Evolutionary conservation across 176 grass and related monocot species (phyloP).

Genomic region (Dactylis glomerata): DNA sequence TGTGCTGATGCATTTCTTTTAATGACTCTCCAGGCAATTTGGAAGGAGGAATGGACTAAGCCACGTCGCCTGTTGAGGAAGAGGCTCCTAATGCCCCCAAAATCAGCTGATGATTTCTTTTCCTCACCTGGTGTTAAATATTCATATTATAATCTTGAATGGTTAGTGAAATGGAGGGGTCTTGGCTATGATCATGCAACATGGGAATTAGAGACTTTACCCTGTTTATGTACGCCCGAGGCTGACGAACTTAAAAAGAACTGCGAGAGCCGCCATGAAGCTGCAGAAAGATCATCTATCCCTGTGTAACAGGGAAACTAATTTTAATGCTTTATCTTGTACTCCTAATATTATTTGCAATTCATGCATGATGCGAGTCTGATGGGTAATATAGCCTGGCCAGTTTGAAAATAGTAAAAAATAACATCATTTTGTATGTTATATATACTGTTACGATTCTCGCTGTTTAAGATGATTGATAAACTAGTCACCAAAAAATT

Average conservation of each 20-base stretch:
- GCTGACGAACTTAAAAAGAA: conserved; percentile 49
- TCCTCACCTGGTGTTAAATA: conserved; percentile 23
- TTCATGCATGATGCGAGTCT: background rate
- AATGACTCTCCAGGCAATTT: conserved; percentile 45
- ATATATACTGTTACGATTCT: background rate
- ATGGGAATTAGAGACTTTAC: conserved; percentile 70
- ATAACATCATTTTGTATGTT: background rate
- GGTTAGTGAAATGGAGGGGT: conserved; percentile 87
- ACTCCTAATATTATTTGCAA: background rate
- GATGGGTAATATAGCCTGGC: background rate
- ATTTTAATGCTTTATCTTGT: conserved; percentile 7
- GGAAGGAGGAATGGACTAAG: conserved; percentile 90
- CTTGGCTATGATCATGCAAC: conserved; percentile 82
- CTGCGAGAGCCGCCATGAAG: conserved; percentile 39
- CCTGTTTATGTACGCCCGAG: conserved; percentile 57
- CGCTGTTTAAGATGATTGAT: background rate
- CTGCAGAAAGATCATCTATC: conserved; percentile 30
- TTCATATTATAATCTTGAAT: conserved; percentile 61
- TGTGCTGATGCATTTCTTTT: conserved; percentile 29
- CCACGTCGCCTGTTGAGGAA: conserved; percentile 66
- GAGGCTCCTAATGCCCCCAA: conserved; percentile 49
- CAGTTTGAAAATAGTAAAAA: background rate
- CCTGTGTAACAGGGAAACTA: background rate
- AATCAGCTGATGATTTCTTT: conserved; percentile 56
- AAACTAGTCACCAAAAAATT: background rate